Conservation (phyloP, 768 basidiomycete species). For the Lyophyllum semitale region DNA sequence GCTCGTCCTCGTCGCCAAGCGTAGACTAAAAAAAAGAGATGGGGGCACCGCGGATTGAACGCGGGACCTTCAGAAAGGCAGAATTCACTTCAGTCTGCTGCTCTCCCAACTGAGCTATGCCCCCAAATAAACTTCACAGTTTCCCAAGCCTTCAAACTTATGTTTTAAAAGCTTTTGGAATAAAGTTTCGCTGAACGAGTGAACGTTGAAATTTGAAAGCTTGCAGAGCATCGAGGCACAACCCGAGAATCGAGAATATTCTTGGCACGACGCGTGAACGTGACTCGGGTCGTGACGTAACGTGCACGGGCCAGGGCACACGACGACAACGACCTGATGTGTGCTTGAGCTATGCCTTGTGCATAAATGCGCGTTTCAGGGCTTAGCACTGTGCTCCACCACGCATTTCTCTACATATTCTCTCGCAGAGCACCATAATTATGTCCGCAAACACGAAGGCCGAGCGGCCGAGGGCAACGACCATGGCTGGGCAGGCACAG, state of each 20-base stretch:
- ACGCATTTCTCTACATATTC: background rate
- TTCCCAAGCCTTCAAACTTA: too few relatives aligned
- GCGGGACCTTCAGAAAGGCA: slow-evolving; percentile 23
- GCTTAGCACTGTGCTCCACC: background rate
- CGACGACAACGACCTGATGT: background rate
- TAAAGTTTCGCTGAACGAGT: too few relatives aligned
- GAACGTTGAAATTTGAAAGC: too few relatives aligned
- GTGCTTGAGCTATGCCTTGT: background rate
- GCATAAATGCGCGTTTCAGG: slow-evolving; percentile 2
- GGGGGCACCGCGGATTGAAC: slow-evolving; percentile 25
- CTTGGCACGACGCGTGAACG: background rate
- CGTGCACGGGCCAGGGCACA: background rate
- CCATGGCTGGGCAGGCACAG: background rate
- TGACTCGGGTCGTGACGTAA: background rate
- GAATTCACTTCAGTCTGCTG: slow-evolving; percentile 14
- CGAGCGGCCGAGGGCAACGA: background rate
- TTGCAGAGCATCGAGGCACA: too few relatives aligned
- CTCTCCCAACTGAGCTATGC: slow-evolving; percentile 22
- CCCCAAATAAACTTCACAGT: too few relatives aligned
- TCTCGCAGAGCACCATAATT: background rate
- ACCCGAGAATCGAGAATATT: too few relatives aligned
- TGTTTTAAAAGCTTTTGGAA: too few relatives aligned
- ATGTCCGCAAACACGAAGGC: background rate
- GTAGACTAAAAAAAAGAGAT: background rate
- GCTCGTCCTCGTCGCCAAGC: too few relatives aligned